Evolutionary conservation across 352 stramenopile species (phyloP).

Genomic region (Globisporangium cylindrosporum): DNA sequence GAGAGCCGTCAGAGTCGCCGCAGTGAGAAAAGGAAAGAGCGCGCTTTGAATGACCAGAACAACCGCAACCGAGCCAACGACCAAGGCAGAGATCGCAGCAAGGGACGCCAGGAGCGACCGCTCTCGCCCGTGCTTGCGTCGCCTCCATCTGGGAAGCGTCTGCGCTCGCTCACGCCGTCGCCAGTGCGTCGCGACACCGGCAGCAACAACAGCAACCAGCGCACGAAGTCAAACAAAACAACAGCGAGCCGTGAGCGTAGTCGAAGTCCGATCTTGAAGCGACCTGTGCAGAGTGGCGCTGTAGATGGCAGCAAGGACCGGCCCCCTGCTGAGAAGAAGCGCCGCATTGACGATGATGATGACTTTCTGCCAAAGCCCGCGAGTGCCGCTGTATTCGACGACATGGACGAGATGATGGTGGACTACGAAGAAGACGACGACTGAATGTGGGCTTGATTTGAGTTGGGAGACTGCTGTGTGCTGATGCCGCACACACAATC

Average conservation of each 20-base stretch:
- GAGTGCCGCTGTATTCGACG: slow-evolving; percentile 43
- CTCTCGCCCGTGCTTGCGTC: slow-evolving; percentile 5
- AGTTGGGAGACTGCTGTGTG: slow-evolving; percentile 3
- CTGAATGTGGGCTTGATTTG: slow-evolving; percentile 17
- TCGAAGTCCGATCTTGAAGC: slow-evolving; percentile 12
- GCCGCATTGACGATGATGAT: slow-evolving; percentile 21
- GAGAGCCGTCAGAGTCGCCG: slow-evolving; percentile 7
- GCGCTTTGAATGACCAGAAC: slow-evolving; percentile 29
- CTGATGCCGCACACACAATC: neutral
- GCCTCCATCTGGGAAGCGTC: slow-evolving; percentile 16
- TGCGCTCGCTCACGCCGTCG: slow-evolving; percentile 38
- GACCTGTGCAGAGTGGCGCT: neutral
- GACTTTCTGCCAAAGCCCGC: slow-evolving; percentile 33
- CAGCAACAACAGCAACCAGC: slow-evolving; percentile 12
- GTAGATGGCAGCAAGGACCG: neutral
- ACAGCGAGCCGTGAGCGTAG: neutral
- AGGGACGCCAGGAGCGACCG: neutral
- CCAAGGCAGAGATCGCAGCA: slow-evolving; percentile 22
- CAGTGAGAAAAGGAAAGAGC: slow-evolving; percentile 24
- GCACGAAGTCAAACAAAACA: neutral
- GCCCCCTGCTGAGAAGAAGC: slow-evolving; percentile 16
- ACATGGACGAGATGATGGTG: slow-evolving; percentile 77
- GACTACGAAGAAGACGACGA: slow-evolving; percentile 85
- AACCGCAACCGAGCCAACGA: slow-evolving; percentile 32
- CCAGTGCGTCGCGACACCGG: slow-evolving; percentile 24